A percentile compares a stretch with the other conserved stretches of the same genome.
Conservation (phyloP, 1,139 yeast species). For the Suhomyces ambrosiae region DNA sequence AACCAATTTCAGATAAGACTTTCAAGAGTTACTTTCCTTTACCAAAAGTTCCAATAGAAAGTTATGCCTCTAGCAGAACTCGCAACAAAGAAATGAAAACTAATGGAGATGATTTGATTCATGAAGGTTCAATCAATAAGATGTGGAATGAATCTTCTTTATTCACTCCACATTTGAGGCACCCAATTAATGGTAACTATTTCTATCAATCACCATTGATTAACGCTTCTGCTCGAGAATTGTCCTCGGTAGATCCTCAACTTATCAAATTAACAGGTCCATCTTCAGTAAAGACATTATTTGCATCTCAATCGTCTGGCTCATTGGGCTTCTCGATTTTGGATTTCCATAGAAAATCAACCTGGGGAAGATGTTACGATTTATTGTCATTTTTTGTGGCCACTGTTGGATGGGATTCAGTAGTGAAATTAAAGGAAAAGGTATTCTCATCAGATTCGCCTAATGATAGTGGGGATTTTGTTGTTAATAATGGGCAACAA, state of each 20-base stretch:
- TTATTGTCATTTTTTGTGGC: conserved; percentile 42
- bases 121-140: conserved; percentile 31
- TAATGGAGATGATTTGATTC: conserved; percentile 6
- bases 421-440: conserved; percentile 27
- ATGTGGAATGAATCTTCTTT: conserved; percentile 39
- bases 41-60: conserved; percentile 21
- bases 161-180: conserved; percentile 35
- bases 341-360: conserved; percentile 38
- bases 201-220: conserved; percentile 42
- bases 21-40: conserved; percentile 37
- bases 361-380: conserved; percentile 50
- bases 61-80: conserved; percentile 6
- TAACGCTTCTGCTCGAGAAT: conserved; percentile 35
- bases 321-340: conserved; percentile 30
- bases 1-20: conserved; percentile 34
- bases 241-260: conserved; percentile 40
- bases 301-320: conserved; percentile 40
- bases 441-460: conserved; percentile 18
- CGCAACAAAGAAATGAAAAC: conserved; percentile 2
- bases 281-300: conserved; percentile 25
- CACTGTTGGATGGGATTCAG: conserved; percentile 43
- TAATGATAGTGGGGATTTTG: conserved; percentile 15
- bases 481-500: conserved; percentile 21
- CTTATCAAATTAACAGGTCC: conserved; percentile 36
- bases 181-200: conserved; percentile 38